Evolutionary conservation across 73 alveolate species (phyloP).

Genomic region (Effrenium voratum): DNA sequence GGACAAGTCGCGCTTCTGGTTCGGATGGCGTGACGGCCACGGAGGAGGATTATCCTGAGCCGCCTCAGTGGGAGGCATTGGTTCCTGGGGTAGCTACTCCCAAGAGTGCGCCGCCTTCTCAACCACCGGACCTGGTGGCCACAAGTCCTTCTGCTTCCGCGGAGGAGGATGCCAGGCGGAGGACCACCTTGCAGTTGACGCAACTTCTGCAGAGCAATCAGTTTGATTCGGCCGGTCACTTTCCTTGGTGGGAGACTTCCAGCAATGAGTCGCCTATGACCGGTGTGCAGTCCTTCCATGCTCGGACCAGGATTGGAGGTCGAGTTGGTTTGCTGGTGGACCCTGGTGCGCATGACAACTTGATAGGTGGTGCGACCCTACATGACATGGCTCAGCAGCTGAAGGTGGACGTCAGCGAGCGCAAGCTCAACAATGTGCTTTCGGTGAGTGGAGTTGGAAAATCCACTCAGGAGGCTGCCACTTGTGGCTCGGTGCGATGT

Average conservation of each 20-base stretch:
- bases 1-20: no score
- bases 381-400: background rate
- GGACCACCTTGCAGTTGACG: background rate
- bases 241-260: background rate
- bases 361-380: background rate
- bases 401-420: background rate
- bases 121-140: no score
- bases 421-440: background rate
- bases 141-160: no score
- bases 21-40: no score
- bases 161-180: background rate
- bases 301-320: background rate
- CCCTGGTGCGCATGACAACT: slow-evolving; percentile 34
- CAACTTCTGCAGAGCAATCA: background rate
- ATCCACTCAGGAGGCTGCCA: background rate
- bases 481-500: background rate
- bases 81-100: no score
- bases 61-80: no score
- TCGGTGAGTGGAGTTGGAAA: slow-evolving; percentile 6
- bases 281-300: background rate
- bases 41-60: no score
- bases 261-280: background rate
- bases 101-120: no score
- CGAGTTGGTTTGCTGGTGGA: background rate
- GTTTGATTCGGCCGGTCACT: background rate